phyloP scores from a whole-genome alignment of 106 monocot species.

The Ottelia alismoides region DNA sequence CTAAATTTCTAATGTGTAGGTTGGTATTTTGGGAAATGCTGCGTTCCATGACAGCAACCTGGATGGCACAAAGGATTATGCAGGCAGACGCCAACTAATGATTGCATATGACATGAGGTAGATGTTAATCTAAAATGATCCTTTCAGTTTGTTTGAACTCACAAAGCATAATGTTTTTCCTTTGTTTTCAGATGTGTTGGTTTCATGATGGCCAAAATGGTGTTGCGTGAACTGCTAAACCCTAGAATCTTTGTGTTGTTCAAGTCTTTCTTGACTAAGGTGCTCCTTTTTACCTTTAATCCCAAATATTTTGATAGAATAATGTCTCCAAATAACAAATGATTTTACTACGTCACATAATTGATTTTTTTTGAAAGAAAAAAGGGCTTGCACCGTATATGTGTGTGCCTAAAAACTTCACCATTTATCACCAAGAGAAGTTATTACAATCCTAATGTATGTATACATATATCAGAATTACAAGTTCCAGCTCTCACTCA shows the following conservation, averaged over 20 bases:
- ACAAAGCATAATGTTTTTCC: not conserved
- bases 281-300: no score
- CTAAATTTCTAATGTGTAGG: no score
- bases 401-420: no score
- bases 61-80: slow-evolving; percentile 20
- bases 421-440: no score
- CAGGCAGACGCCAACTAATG: slow-evolving; percentile 77
- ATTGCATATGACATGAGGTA: slow-evolving; percentile 99
- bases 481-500: no score
- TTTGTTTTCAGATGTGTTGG: slow-evolving; percentile 68
- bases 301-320: no score
- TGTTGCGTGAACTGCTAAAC: slow-evolving; percentile 90
- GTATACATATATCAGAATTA: no score
- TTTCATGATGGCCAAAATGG: slow-evolving; percentile 96
- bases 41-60: slow-evolving; percentile 50
- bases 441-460: no score
- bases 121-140: not conserved
- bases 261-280: slow-evolving; percentile 77
- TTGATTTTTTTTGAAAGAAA: no score
- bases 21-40: slow-evolving; percentile 94
- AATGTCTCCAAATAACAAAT: no score
- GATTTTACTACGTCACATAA: no score
- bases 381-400: no score
- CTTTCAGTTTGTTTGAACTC: not conserved
- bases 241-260: slow-evolving; percentile 54